Evolutionary conservation across 768 basidiomycete species (phyloP), one percentile per base, ranked within the genome.

Genomic region (Lactarius tabidus): DNA sequence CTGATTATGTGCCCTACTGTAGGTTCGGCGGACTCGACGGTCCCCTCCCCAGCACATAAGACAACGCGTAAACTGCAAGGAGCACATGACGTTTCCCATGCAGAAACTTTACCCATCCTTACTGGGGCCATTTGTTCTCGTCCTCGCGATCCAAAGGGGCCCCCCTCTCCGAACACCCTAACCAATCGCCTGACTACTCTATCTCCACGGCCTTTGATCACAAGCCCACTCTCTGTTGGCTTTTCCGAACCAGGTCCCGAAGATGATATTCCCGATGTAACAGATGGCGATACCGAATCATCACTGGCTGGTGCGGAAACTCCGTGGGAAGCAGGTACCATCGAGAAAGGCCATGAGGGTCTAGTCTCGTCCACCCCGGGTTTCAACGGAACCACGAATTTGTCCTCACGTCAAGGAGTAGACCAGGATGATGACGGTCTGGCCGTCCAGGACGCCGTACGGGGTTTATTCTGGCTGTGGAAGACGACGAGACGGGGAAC

Each of bases 1-100:
- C 62, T 29, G 31, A 61, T 48, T 33, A 29, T 26, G 56, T 29
- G 45, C 8, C n/a, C 41, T 17, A 20, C 28, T 36, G 17, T 70
- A 90, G 89, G 89, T 60, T 84, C 88, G 33, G 87, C 83, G 18
- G 89, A 90, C 72, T 90, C 89, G 18, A 88, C 87, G 23, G 71
- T 85, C 18, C 87, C 88, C 1, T 75, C 89, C 70, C 71, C 83
- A n/a, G 63, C 76, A 35, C 76, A 75, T 17, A 72, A 68, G 52
- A 68, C 63, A 28, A 70, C 68, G 56, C 75, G 74, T 60, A 76
- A 71, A 57, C 70, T 74, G 17, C 73, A 67, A 39, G 65, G n/a
- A n/a, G n/a, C n/a, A n/a, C n/a, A n/a, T n/a, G n/a, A 62, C 35
- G 39, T 59, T n/a, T 36, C 62, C 6, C 35, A 38, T 53, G 71